phyloP scores from a whole-genome alignment of 208 protist species.

The Leishmania major region DNA sequence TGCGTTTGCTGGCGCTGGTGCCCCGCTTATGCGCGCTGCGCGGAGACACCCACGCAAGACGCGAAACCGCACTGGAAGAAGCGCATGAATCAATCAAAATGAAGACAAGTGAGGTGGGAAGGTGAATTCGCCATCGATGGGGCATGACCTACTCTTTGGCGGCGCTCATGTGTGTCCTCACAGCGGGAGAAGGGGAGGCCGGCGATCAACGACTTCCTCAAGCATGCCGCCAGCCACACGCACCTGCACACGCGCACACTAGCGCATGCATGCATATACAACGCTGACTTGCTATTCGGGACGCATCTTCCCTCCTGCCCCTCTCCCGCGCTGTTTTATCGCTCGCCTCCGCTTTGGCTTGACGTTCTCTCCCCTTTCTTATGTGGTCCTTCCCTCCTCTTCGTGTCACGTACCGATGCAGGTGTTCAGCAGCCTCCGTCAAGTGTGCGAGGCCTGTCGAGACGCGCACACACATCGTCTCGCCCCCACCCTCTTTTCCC shows the following conservation, averaged over 20 bases:
- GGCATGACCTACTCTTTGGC: not conserved
- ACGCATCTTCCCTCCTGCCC: not conserved
- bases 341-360: not conserved
- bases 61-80: not conserved
- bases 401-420: not conserved
- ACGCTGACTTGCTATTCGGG: not conserved
- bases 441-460: not conserved
- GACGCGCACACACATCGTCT: not conserved
- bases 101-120: not conserved
- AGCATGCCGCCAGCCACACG: not conserved
- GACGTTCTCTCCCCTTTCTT: not conserved
- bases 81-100: not conserved
- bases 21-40: too few relatives aligned
- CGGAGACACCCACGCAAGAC: not conserved
- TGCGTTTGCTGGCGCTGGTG: too few relatives aligned
- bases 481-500: not conserved
- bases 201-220: not conserved
- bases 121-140: not conserved
- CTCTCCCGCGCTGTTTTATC: not conserved
- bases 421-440: not conserved
- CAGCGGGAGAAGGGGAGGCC: not conserved
- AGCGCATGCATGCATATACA: not conserved
- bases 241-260: not conserved
- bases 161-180: not conserved
- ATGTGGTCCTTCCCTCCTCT: not conserved